These are phyloP conservation scores for Phoma sp. DNA, from an alignment of 2,329 filamentous ascomycete species.

Conservation along the genomic window DNA sequence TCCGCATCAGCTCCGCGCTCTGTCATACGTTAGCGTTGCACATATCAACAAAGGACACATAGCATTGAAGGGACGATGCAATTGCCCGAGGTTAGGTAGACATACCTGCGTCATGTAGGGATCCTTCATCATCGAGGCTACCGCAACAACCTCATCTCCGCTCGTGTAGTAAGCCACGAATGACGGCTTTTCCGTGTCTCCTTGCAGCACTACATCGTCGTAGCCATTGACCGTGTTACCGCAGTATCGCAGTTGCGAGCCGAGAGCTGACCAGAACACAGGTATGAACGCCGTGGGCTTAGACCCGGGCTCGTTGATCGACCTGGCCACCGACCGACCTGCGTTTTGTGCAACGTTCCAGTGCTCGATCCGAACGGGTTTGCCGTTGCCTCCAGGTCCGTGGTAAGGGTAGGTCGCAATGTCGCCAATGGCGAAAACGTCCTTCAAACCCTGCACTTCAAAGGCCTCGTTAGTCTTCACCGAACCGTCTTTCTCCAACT, in stretches of 20 bases:
- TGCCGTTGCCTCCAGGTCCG: conserved; percentile 81
- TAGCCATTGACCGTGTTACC: conserved; percentile 84
- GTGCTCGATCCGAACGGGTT: conserved; percentile 85
- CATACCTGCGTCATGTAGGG: conserved; percentile 70
- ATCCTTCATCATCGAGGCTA: conserved; percentile 90
- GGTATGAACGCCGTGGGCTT: conserved; percentile 81
- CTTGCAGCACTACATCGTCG: conserved; percentile 84
- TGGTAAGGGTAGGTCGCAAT: conserved; percentile 95
- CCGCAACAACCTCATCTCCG: conserved; percentile 85
- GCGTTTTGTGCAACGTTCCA: conserved; percentile 98
- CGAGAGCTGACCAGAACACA: conserved; percentile 95
- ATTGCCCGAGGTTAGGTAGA: background rate
- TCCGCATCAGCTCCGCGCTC: conserved; percentile 82
- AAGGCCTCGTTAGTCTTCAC: conserved; percentile 82
- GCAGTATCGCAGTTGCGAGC: conserved; percentile 89
- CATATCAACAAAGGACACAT: background rate
- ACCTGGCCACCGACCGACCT: conserved; percentile 78
- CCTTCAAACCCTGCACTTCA: conserved; percentile 74
- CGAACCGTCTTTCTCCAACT: conserved; percentile 84
- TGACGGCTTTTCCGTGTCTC: conserved; percentile 73
- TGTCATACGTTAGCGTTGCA: conserved; percentile 55
- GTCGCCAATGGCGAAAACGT: conserved; percentile 93
- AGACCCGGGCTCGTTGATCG: conserved; percentile 72
- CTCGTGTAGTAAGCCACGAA: conserved; percentile 91
- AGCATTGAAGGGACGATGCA: background rate